Evolutionary conservation across 2,329 filamentous ascomycete genomes (phyloP), one percentile per base, ranked within the genome.

Genomic region (Colletotrichum lini): DNA sequence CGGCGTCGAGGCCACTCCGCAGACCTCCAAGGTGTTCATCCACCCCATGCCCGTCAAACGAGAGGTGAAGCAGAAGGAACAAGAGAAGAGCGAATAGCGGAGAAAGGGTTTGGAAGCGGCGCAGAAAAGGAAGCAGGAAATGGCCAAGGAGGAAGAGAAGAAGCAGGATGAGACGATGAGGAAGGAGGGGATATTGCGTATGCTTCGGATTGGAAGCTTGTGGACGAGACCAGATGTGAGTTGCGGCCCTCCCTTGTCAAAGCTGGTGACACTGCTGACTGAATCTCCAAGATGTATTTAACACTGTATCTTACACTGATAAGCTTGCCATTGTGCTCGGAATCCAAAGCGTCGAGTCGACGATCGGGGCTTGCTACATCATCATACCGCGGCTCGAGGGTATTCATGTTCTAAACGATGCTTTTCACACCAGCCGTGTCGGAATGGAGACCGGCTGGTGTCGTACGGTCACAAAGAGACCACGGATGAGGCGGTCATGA

Each of bases 381-480:
- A 13, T 60, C 0, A 50, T 75, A 0, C 44, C 70, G 4, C 23
- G 75, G 1, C 54, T 62, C 2, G 64, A 73, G 5, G 52, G 52
- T 2, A 42, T 66, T 0, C 68, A 77, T 6, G 72, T 76, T 6
- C 71, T 67, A 26, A 68, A 72, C 9, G 76, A 73, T 2, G 78
- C 77, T 44, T 80, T 79, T 67, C 68, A 53, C 44, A 74, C 16
- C 54, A 75, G 30, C 58, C 62, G 2, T 81, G 80, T 56, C 59
- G 65, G 0, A 65, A 74, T 42, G 75, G 72, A n/a, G 74, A 74
- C n/a, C 79, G 77, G 76, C 68, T 65, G 4, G 59, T 78, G 8
- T 81, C 79, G 0, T 81, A 78, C 79, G 79, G 80, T 1, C 80
- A 82, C 71, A 74, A 77, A 23, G 50, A 68, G 9, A 67, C 30